These are phyloP conservation scores for Alternaria consortialis DNA, from an alignment of 2,329 filamentous ascomycete species.

Conservation along the genomic window DNA sequence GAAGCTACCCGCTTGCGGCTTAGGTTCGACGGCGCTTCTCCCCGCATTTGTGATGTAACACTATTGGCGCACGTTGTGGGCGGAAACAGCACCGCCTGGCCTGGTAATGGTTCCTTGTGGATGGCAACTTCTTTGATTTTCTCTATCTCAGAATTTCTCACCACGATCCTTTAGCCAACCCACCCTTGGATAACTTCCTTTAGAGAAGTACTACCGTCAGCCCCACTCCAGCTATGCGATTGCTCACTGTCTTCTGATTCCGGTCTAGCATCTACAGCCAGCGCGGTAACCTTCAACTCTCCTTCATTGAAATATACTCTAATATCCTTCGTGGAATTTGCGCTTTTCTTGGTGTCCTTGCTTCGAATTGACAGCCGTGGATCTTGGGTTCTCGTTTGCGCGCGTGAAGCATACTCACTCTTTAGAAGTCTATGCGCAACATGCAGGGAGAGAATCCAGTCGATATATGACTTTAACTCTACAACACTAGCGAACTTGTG, in stretches of 20 bases:
- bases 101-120: neutral
- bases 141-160: neutral
- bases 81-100: neutral
- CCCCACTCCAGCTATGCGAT: slow-evolving; percentile 38
- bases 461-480: slow-evolving; percentile 44
- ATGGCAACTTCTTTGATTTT: neutral
- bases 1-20: slow-evolving; percentile 9
- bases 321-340: slow-evolving; percentile 30
- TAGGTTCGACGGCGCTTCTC: slow-evolving; percentile 1
- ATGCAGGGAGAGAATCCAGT: slow-evolving; percentile 46
- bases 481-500: slow-evolving; percentile 41
- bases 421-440: slow-evolving; percentile 42
- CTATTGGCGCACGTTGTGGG: slow-evolving; percentile 4
- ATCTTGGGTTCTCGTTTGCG: slow-evolving; percentile 29
- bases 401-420: slow-evolving; percentile 31
- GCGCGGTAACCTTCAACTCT: slow-evolving; percentile 23
- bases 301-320: slow-evolving; percentile 31
- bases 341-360: slow-evolving; percentile 32
- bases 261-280: slow-evolving; percentile 7
- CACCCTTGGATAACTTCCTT: slow-evolving; percentile 39
- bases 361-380: slow-evolving; percentile 35
- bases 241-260: slow-evolving; percentile 21
- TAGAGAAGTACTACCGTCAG: slow-evolving; percentile 20
- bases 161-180: slow-evolving; percentile 19
- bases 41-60: slow-evolving; percentile 16